phyloP scores from a whole-genome alignment of 192 early-diverging fungal species.

The Allomyces javanicus region DNA sequence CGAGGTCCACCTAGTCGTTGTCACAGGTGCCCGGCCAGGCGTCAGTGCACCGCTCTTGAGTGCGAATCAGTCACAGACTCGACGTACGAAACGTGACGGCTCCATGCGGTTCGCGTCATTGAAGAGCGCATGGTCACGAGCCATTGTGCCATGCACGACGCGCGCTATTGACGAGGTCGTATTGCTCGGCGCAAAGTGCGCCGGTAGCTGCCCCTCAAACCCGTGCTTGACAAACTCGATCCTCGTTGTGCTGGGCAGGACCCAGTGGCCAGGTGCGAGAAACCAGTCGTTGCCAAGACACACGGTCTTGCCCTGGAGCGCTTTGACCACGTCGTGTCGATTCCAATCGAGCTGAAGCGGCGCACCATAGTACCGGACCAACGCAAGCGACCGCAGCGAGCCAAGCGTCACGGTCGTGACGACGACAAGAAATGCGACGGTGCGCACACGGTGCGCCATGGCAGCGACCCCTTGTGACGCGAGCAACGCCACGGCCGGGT shows the following conservation, averaged over 20 bases:
- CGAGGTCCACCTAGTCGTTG: not conserved
- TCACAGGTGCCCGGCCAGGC: no score
- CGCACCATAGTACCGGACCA: not conserved
- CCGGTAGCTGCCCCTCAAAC: not conserved
- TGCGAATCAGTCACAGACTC: not conserved
- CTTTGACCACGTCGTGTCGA: not conserved
- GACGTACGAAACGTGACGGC: not conserved
- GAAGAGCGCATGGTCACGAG: not conserved
- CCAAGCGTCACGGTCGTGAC: not conserved
- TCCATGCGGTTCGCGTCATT: not conserved
- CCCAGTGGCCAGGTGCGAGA: not conserved
- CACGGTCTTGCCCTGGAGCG: not conserved
- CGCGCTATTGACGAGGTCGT: not conserved
- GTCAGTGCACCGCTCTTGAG: not conserved
- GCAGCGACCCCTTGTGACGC: conserved; percentile 21
- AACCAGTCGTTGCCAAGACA: not conserved
- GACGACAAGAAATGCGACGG: no score
- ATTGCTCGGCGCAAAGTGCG: not conserved
- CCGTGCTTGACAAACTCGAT: not conserved
- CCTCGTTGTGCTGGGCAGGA: not conserved
- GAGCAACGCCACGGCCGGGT: conserved; percentile 66
- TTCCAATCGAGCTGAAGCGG: not conserved
- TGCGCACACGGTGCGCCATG: not conserved
- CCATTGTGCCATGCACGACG: not conserved
- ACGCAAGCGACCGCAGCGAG: not conserved